phyloP scores from a whole-genome alignment of 2,329 filamentous ascomycete species.

The Aaosphaeria pasadenensis region DNA sequence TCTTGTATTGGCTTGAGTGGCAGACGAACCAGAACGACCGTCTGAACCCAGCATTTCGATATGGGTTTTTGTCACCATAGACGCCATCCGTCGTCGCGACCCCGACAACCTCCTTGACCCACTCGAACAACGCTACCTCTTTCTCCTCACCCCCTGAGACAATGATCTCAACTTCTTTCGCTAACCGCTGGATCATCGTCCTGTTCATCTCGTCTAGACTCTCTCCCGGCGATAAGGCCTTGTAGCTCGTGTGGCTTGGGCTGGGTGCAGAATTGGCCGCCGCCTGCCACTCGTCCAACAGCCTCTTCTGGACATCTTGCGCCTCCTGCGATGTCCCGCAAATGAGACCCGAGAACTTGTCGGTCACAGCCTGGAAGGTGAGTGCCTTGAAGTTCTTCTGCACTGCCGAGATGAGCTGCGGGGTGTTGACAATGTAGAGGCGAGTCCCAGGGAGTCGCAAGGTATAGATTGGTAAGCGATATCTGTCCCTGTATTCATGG shows the following conservation, averaged over 20 bases:
- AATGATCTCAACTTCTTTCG: not conserved
- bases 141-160: not conserved
- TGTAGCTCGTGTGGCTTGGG: not conserved
- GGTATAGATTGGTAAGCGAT: not conserved
- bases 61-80: not conserved
- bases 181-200: not conserved
- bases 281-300: not conserved
- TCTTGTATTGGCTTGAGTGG: no score
- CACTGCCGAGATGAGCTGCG: not conserved
- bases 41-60: not conserved
- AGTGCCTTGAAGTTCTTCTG: not conserved
- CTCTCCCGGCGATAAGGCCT: not conserved
- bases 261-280: not conserved
- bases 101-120: not conserved
- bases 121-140: not conserved
- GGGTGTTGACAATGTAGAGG: not conserved
- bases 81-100: not conserved
- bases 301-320: not conserved
- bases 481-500: not conserved
- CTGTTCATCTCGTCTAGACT: not conserved
- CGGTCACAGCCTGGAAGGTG: not conserved
- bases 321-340: not conserved
- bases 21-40: no score
- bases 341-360: not conserved
- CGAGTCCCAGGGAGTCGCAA: not conserved